Evolutionary conservation across 2,329 filamentous ascomycete species (phyloP), one percentile per base, ranked within the genome.

Genomic region (Fusarium kyushuense): DNA sequence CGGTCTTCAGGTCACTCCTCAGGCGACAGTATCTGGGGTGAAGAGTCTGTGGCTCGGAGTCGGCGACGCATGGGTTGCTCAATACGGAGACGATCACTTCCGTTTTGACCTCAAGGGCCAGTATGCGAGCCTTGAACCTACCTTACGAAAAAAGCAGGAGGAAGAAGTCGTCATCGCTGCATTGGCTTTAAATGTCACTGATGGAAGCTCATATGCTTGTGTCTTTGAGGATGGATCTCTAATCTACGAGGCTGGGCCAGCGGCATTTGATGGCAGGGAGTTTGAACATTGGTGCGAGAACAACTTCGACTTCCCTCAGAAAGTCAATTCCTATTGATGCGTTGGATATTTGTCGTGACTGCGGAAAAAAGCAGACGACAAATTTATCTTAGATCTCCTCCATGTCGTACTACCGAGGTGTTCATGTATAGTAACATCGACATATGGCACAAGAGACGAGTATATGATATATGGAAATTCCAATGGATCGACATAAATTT

Each of bases 21-120:
- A 32, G 17, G 55, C 61, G 6, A 38, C 48, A 7, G 46, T 46
- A 23, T 70, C 67, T 21, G 58, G 46, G 10, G 54, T 58, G 3
- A 46, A 61, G 14, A 42, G 59, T 5, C 59, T 73, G n/a, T 73
- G 71, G 71, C 67, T 73, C 11, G 71, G 71, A 17, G 30, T 41
- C n/a, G 45, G 46, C 5, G 57, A 47, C 19, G 48, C 71, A n/a
- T 73, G 69, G 54, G 70, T 73, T 14, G 69, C 58, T 4, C 71
- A 74, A 48, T 72, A 72, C n/a, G 55, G 63, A 27, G 65, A 71
- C 47, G 52, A 48, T 9, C 54, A 29, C 35, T 67, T 65, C 32
- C 53, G 53, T 9, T 64, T 70, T 17, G 58, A 72, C 11, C 67
- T 73, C 35, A 41, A 57, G 13, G 69, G 60, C 1, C 58, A 55